phyloP scores from a whole-genome alignment of 768 basidiomycete genomes.

The Flagelloscypha sp. region DNA sequence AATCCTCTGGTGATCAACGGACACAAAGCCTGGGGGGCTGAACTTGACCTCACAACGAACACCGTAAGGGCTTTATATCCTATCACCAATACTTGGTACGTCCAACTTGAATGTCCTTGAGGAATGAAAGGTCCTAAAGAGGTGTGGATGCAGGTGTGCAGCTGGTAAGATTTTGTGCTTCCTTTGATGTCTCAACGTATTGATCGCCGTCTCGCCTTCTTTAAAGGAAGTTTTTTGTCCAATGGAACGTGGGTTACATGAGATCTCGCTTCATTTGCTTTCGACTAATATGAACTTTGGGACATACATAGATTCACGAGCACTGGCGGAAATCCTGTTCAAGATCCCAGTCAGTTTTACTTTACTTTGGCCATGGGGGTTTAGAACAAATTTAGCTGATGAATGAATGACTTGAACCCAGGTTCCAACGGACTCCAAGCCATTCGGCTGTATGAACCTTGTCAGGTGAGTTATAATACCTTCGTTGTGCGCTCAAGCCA shows the following conservation, averaged over 20 bases:
- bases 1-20: slow-evolving; percentile 33
- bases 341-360: slow-evolving; percentile 8
- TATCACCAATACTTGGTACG: slow-evolving; percentile 36
- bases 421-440: slow-evolving; percentile 25
- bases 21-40: slow-evolving; percentile 37
- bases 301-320: too few species aligned
- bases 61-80: slow-evolving; percentile 25
- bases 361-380: background rate
- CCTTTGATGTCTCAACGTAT: too few species aligned
- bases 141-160: too few species aligned
- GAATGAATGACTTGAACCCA: background rate
- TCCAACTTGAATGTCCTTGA: slow-evolving; percentile 31
- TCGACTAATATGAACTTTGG: too few species aligned
- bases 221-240: too few species aligned
- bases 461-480: too few species aligned
- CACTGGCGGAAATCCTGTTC: slow-evolving; percentile 10
- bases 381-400: background rate
- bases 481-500: too few species aligned
- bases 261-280: background rate
- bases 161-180: too few species aligned
- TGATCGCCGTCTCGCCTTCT: too few species aligned
- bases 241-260: slow-evolving; percentile 50
- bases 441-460: slow-evolving; percentile 31
- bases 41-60: slow-evolving; percentile 34
- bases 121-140: slow-evolving; percentile 36